Evolutionary conservation across 805 yeast species (phyloP), one percentile per base, ranked within the genome.

Genomic region (Yarrowia yakushimensis): DNA sequence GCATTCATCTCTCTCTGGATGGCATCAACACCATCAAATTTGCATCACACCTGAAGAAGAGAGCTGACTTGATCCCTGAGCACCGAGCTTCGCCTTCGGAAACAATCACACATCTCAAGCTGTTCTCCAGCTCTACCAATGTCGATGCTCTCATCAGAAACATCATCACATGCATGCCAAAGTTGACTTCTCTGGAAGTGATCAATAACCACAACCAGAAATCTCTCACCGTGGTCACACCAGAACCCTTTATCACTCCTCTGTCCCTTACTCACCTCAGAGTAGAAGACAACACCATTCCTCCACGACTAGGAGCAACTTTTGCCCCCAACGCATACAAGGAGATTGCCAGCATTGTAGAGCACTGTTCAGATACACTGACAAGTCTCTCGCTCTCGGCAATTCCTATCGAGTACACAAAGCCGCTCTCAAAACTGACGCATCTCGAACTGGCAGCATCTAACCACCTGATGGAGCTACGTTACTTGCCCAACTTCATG

Each of bases 151-250:
- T 55, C 13, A 20, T 55, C 5, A 13, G 61, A 12, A 27, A 39
- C 36, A 55, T 55, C 15, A 9, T 55, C 30, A 55, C 30, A 2
- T 39, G 61, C 25, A 52, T 52, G 59, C 59, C 59, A 2, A 23
- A 36, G 11, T 22, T 52, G n/a, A 36, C 34, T 10, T 23, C 20
- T 13, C 25, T 52, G 25, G 59, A 52, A 7, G 59, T 52, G 10
- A 52, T 52, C 33, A 52, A 52, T 33, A 23, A 34, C 17, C 42
- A 34, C 25, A 17, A 36, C 17, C 43, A 36, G 25, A 34, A 25
- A 9, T 17, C 42, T 4, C 59, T 52, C 9, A 34, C 17, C 11
- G 42, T 52, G 22, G 31, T 12, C 25, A 52, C 42, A 1, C 59
- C 43, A 4, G 59, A 52, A 15, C 59, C 59, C 0, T 23, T 34